phyloP scores from a whole-genome alignment of 2,329 filamentous ascomycete genomes.

The Dissoconium aciculare region DNA sequence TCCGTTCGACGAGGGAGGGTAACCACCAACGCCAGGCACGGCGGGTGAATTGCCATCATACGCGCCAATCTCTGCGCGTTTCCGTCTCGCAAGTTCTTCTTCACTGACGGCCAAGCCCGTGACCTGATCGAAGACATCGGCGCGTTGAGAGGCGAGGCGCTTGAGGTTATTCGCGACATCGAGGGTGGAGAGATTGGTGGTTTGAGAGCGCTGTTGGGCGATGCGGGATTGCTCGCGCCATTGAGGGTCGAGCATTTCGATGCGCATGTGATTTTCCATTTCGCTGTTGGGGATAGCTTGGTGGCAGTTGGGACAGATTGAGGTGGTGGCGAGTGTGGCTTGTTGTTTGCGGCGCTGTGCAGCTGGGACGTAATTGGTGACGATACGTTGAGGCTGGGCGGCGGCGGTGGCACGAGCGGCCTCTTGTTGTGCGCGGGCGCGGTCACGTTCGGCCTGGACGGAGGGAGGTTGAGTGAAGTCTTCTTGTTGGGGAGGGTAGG shows the following conservation, averaged over 20 bases:
- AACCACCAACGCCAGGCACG: conserved; percentile 28
- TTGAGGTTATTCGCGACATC: conserved; percentile 93
- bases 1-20: no score
- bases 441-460: conserved; percentile 32
- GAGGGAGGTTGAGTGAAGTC: conserved; percentile 22
- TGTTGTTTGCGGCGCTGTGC: conserved; percentile 42
- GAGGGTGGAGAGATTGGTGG: conserved; percentile 69
- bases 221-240: conserved; percentile 96
- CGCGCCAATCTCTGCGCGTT: conserved; percentile 52
- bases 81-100: conserved; percentile 39
- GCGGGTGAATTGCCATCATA: conserved; percentile 42
- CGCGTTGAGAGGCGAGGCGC: conserved; percentile 76
- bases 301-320: conserved; percentile 82
- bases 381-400: conserved; percentile 67
- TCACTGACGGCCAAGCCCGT: conserved; percentile 54
- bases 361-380: conserved; percentile 80
- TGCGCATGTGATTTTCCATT: conserved; percentile 83
- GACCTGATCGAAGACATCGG: conserved; percentile 67
- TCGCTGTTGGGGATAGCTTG: conserved; percentile 78
- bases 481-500: conserved; percentile 16
- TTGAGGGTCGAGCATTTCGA: conserved; percentile 80
- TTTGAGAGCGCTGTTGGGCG: conserved; percentile 66
- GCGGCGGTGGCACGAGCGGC: conserved; percentile 50
- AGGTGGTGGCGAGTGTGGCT: conserved; percentile 45
- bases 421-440: conserved; percentile 63